These are phyloP conservation scores for Cucumis melo DNA, from an alignment of 306 rosid species.

Conservation along the genomic window DNA sequence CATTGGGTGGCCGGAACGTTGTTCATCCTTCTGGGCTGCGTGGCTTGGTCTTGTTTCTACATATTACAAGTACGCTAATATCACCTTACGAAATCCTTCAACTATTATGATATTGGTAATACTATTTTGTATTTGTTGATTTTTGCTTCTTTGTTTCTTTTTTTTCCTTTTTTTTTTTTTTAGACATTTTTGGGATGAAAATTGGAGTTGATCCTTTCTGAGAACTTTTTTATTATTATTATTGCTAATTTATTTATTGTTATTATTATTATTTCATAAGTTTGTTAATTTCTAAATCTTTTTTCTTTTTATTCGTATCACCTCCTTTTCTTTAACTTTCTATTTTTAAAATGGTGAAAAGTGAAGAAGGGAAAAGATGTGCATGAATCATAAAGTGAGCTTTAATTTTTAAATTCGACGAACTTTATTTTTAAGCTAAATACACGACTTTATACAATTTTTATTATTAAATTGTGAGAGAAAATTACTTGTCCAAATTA, in stretches of 20 bases:
- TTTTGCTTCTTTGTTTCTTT: no score
- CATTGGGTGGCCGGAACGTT: constrained; percentile 46
- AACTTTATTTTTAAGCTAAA: no score
- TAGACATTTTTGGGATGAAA: not conserved
- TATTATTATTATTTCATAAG: not conserved
- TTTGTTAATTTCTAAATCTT: not conserved
- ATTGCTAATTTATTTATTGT: no score
- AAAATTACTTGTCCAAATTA: no score
- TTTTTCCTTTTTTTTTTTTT: no score
- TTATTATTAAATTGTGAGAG: no score
- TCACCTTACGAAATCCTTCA: not conserved
- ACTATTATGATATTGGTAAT: not conserved
- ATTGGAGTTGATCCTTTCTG: not conserved
- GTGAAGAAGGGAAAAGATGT: not conserved
- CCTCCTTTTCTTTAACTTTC: not conserved
- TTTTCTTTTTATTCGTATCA: not conserved
- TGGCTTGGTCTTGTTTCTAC: constrained; percentile 54
- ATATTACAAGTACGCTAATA: constrained; percentile 30
- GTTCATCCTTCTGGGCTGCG: constrained; percentile 50
- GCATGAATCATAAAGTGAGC: no score
- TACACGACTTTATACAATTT: no score
- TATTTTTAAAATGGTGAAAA: not conserved
- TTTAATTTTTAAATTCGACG: no score
- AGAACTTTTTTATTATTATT: not conserved
- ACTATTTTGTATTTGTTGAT: no score